Conservation (phyloP, 1,139 yeast species). For the Scheffersomyces stambukii region DNA sequence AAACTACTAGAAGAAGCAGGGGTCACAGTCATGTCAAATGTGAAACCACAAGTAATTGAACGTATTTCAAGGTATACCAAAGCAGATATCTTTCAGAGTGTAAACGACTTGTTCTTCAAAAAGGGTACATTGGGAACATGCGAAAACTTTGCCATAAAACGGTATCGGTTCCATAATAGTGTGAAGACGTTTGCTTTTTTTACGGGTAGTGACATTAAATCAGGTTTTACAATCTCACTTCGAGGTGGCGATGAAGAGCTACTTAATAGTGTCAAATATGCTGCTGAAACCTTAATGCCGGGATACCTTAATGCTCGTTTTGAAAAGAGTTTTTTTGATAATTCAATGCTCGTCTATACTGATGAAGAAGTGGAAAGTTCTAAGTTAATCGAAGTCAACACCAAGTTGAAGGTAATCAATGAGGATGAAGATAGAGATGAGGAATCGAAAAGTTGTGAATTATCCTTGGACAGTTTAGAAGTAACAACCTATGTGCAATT, state of each 20-base stretch:
- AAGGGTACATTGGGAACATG: conserved; percentile 69
- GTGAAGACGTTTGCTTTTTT: conserved; percentile 74
- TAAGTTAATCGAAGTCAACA: conserved; percentile 9
- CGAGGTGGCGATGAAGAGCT: conserved; percentile 69
- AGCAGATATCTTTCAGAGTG: conserved; percentile 66
- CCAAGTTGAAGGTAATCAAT: conserved; percentile 8
- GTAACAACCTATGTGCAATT: conserved; percentile 46
- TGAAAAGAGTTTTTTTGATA: conserved; percentile 72
- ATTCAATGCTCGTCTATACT: conserved; percentile 30
- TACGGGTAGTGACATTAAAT: conserved; percentile 67
- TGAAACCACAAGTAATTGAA: conserved; percentile 80
- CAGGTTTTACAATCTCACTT: conserved; percentile 79
- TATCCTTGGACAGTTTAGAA: conserved; percentile 25
- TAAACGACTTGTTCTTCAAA: conserved; percentile 45
- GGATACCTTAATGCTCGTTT: conserved; percentile 72
- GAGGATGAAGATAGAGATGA: conserved; percentile 7
- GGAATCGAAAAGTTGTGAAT: conserved; percentile 9
- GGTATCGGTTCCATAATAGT: conserved; percentile 50
- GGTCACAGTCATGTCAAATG: conserved; percentile 72
- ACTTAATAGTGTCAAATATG: conserved; percentile 67
- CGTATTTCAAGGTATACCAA: conserved; percentile 76
- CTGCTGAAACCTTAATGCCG: conserved; percentile 75
- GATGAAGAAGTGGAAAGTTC: conserved; percentile 16
- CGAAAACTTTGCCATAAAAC: conserved; percentile 63
- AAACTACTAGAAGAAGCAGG: conserved; percentile 68